Evolutionary conservation across 495 filamentous ascomycete species (phyloP), one percentile per base, ranked within the genome.

Genomic region (Glonium stellatum): DNA sequence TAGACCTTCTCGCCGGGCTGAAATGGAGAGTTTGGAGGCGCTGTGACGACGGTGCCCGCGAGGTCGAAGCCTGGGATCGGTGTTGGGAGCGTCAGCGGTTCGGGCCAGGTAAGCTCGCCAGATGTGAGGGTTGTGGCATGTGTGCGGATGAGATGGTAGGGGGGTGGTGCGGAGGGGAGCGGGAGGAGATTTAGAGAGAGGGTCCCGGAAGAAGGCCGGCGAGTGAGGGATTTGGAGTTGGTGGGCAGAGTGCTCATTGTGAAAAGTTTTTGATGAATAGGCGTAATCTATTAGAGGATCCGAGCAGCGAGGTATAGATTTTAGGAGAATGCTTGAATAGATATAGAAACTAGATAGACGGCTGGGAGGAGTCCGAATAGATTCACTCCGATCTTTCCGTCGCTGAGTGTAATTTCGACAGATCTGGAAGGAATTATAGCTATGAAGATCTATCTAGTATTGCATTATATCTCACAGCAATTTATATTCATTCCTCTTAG

Each of bases 61-160:
- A 83, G 67, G 68, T 84, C 83, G 61, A 81, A 77, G 57, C 82
- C 76, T 4, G 83, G 84, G 18, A 85, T 77, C 12, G 57, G 56
- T 1, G 55, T 60, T 10, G 36, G 18, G 49, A 52, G 50, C 1
- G 18, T 1, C 4, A 60, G 53, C 9, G 46, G 42, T 49, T 58
- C 58, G 27, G 67, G 51, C 71, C 76, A 78, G 15, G 69, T 60
- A 13, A 85, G 73, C 62, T 86, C 84, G 49, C 82, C 79, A 51
- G 79, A 73, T 59, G 76, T 84, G 44, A 83, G 79, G 19, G 82
- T 77, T 19, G 79, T 77, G 10, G 82, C 75, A 46, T 77, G 73
- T 13, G 85, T 78, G 56, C 80, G 80, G 67, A 87, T 77, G 5
- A 87, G 76, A 59, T 85, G 82, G 61, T 85, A 78, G 44, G 58